Evolutionary conservation across 78 protist species (phyloP).

Genomic region (Monosiga brevicollis): DNA sequence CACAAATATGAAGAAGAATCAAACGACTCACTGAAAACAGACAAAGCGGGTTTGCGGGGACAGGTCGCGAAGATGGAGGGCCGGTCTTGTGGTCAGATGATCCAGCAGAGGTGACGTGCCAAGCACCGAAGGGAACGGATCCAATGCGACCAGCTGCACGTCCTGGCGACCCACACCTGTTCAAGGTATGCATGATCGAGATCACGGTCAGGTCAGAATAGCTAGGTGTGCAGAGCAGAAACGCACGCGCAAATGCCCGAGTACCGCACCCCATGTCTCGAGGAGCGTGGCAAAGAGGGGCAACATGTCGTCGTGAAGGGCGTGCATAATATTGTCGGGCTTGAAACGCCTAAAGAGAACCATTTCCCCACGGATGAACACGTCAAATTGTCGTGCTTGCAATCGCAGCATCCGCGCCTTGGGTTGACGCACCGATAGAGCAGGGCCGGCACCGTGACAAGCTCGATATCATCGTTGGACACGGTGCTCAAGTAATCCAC

Average conservation of each 20-base stretch:
- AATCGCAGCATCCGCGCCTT: no score
- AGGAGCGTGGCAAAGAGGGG: background rate
- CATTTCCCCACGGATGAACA: background rate
- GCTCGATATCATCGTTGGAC: background rate
- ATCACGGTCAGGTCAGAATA: background rate
- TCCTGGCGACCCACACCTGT: background rate
- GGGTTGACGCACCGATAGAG: background rate
- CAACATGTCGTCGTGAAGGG: conserved; percentile 9
- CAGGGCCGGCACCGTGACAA: background rate
- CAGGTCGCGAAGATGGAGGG: background rate
- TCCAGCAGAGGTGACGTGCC: background rate
- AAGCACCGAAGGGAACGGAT: background rate
- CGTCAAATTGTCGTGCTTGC: no score
- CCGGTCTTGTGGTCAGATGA: background rate
- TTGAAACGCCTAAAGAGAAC: background rate
- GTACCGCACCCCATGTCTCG: background rate
- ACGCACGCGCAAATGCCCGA: background rate
- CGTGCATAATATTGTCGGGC: conserved; percentile 5
- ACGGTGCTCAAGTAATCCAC: background rate
- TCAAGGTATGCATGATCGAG: background rate
- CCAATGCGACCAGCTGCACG: background rate
- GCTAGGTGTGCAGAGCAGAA: background rate
- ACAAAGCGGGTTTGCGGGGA: background rate
- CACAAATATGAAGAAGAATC: background rate
- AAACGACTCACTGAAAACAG: no score